Evolutionary conservation across 2,329 filamentous ascomycete species (phyloP), one percentile per base, ranked within the genome.

Genomic region (Cercospora zeae-maydis): DNA sequence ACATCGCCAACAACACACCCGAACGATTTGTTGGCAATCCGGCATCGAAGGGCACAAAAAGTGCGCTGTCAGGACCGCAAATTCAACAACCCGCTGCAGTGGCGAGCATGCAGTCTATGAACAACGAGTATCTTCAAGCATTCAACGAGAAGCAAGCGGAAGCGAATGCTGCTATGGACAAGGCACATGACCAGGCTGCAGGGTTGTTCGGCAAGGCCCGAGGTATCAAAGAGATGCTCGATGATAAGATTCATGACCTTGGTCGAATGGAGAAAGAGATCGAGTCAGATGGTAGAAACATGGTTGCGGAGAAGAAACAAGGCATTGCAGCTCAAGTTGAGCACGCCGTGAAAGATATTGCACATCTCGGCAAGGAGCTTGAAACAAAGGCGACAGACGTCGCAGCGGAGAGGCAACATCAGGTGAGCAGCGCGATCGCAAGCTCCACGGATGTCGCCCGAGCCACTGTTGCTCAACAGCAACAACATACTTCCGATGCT

Each of bases 261-360:
- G 63, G 63, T 14, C 61, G 64, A 19, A 60, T 66, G 66, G 63
- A 68, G 63, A 67, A 68, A 19, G 66, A 67, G 34, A 65, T 68
- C 10, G 66, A 66, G 36, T 37, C 60, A 8, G 57, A 61, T 51
- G 65, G 66, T 11, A 58, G 52, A 8, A 39, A 55, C 3, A 65
- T 66, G 63, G 59, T 58, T 2, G 45, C 63, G 9, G 66, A 67
- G 57, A 67, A 64, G 59, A 64, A 63, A 30, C 51, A 63, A 36
- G 62, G 58, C 27, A 45, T 68, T 10, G 54, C 58, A 13, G 36
- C 42, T 4, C 55, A 63, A 9, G 52, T 67, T 4, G 61, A 67
- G 30, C 21, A 51, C 9, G 62, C 63, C 14, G 63, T 63, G 16
- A 37, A 63, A 33, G 65, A 67, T 14, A 57, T 65, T 13, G 59